These are phyloP conservation scores for Suillus weaverae DNA, from an alignment of 768 basidiomycete genomes.

Conservation along the genomic window DNA sequence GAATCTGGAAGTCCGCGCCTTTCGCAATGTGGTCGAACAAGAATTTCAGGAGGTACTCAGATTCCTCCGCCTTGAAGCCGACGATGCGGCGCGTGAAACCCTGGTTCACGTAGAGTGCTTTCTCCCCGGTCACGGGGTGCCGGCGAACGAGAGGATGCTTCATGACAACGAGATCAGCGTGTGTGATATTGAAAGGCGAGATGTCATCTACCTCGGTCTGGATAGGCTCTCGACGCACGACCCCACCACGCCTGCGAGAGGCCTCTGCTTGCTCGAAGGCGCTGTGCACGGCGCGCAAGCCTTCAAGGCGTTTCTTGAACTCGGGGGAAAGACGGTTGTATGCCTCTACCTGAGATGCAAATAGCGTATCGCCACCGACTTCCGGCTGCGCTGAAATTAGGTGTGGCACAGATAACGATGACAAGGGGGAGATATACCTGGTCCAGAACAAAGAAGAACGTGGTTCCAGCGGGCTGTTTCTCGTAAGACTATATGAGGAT, in stretches of 20 bases:
- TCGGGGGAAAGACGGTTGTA: constrained; percentile 59
- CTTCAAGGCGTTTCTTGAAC: constrained; percentile 58
- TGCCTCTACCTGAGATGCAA: constrained; percentile 57
- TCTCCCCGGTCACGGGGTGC: constrained; percentile 64
- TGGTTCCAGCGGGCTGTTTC: constrained; percentile 54
- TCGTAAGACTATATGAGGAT: constrained; percentile 45
- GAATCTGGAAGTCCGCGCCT: constrained; percentile 50
- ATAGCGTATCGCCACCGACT: constrained; percentile 55
- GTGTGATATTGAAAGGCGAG: background rate
- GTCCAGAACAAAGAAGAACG: constrained; percentile 58
- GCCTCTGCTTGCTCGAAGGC: constrained; percentile 53
- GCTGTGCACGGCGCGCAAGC: constrained; percentile 55
- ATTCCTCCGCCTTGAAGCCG: constrained; percentile 55
- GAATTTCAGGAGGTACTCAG: constrained; percentile 55
- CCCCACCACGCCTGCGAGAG: constrained; percentile 42
- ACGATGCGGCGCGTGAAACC: constrained; percentile 57
- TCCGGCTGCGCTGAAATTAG: constrained; percentile 26
- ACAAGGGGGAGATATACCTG: constrained; percentile 27
- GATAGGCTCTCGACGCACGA: constrained; percentile 51
- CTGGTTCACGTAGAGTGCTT: constrained; percentile 58
- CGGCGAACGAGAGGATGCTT: constrained; percentile 56
- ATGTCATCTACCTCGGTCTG: constrained; percentile 39
- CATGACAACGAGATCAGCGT: background rate
- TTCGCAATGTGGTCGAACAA: constrained; percentile 53
- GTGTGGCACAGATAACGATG: background rate